phyloP scores from a whole-genome alignment of 108 stramenopile genomes.

The Conticribra guillardii region DNA sequence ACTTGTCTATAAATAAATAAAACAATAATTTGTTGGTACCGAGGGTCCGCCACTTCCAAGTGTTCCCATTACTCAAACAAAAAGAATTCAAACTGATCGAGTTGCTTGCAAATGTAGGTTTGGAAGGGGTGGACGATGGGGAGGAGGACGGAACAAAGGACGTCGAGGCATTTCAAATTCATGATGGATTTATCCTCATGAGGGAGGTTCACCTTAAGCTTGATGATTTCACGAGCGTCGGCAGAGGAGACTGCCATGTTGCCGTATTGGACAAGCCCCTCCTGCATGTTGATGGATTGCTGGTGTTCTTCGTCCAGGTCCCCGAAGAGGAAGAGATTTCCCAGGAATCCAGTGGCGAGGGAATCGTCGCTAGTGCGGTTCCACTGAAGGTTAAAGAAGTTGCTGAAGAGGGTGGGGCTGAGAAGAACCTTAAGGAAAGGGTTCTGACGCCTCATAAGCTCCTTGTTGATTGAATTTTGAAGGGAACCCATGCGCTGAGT shows the following conservation, averaged over 20 bases:
- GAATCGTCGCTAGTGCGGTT: neutral
- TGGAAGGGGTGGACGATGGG: neutral
- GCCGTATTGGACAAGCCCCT: neutral
- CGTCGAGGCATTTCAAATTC: neutral
- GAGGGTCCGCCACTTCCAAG: neutral
- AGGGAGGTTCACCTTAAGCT: neutral
- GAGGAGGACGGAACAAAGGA: neutral
- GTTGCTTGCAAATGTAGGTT: neutral
- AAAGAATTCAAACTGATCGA: neutral
- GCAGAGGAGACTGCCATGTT: neutral
- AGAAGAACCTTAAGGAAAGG: neutral
- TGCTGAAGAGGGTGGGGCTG: neutral
- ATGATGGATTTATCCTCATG: neutral
- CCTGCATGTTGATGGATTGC: neutral
- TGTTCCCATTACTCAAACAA: neutral
- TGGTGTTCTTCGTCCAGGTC: neutral
- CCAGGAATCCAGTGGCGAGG: conserved; percentile 6
- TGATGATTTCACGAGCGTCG: conserved; percentile 3
- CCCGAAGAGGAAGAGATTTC: conserved; percentile 10
- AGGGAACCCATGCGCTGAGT: conserved; percentile 1
- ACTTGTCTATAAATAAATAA: no score
- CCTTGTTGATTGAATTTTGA: conserved; percentile 3
- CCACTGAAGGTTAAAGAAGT: conserved; percentile 10
- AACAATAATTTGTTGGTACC: no score
- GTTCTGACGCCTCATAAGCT: neutral